Base-by-base conservation (phyloP, 129 eudicot species). In the Chrysanthemum seticuspe region DNA sequence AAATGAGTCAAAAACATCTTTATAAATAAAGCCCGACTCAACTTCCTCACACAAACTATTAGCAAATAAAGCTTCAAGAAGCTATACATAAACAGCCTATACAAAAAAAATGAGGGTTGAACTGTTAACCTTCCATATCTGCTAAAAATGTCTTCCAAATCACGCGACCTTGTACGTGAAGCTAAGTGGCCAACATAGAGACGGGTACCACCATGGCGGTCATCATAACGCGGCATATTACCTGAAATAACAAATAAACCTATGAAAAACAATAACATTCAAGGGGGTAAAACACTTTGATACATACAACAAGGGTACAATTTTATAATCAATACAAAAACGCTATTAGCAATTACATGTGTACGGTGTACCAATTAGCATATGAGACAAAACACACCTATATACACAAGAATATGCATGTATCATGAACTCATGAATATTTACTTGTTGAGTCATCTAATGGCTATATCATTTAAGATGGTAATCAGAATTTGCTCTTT, bases 151-250 rank as follows among this genome's bases (percentile, higher is more conserved):
- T 87, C 89, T 69, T 91, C 91, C 85, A 91, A 71, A 74, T 91
- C 95, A 12, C 89, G 97, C 0, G 97, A 83, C 10, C 91, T 85
- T 16, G 97, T 91, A 60, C 97, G 68, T n/a, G 95, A 87, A 68
- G 89, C 84, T 80, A 91, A 62, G 74, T 79, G 97, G 53, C 97
- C 97, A 66, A 91, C 95, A 70, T 91, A 91, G n/a, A 91, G 97
- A 53, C 95, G 95, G 2, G 95, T 91, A 55, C 67, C 80, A 68
- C 91, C 89, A 78, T 86, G 81, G 73, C 87, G 89, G 82, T 88
- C 96, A 71, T 85, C 92, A 68, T 91, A 81, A 40, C 95, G 91
- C 13, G 97, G 85, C 95, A 87, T 91, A 15, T 76, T 85, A 47
- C 77, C 87, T 80, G 23, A 6, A 29, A 62, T 2, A 72, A 47